Base-by-base conservation (phyloP, 208 protist genomes). In the Vickermania spadyakhi region DNA sequence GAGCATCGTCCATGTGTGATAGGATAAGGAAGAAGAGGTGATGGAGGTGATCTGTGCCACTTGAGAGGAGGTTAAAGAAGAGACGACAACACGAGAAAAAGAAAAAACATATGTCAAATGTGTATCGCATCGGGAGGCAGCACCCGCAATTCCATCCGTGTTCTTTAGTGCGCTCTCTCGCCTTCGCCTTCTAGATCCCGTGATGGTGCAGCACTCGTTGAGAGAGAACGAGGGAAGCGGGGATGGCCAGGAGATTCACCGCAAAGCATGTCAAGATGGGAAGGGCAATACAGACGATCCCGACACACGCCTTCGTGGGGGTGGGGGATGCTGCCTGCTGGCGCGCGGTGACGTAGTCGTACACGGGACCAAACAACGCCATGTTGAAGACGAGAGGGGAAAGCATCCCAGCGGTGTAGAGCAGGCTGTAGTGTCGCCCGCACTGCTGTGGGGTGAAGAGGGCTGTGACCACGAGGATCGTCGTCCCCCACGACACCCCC, bases 331-430 rank as follows among this genome's bases (percentile, higher is more conserved):
- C 66, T 5, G 58, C 64, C 0, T 72, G 73, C 52, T 87, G 84
- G 31, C 56, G 13, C 18, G 52, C 56, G 11, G 73, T 79, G 58
- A 84, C 77, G 29, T 87, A 64, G 51, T 89, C 85, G 56, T 87
- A 92, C 50, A 86, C 21, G 1, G 85, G 81, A 4, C 75, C 81
- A 55, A 92, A 92, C 26, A 92, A 56, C 22, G 57, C 73, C 28
- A 89, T 73, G 58, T 89, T 89, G 58, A 92, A 89, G n/a, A 92
- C 31, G 1, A 92, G 26, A 14, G 85, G 85, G 3, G 85, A 88
- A 23, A 87, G 60, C 70, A 89, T 89, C 58, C 85, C 85, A 0
- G 85, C 81, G 1, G 85, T 92, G 63, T 89, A 92, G 7, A 92
- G 67, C 51, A 73, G 81, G 52, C 77, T 86, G 73, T 92, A 92